Evolutionary conservation across 2,329 filamentous ascomycete species (phyloP), one percentile per base, ranked within the genome.

Genomic region (Microsporum ferrugineum): DNA sequence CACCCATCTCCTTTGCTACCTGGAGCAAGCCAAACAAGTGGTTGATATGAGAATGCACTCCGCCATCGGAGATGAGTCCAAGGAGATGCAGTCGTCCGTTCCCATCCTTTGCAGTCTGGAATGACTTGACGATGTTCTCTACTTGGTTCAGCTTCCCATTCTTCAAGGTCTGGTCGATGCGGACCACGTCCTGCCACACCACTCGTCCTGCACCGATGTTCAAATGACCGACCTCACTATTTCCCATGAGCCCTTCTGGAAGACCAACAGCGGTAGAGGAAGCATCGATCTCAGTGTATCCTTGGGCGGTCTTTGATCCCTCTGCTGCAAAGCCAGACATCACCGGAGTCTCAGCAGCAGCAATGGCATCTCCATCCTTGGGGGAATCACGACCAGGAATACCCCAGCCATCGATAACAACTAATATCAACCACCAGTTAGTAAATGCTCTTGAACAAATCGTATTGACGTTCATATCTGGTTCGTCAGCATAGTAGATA

Each of bases 391-490:
- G 86, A 65, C 85, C 85, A 70, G 91, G 84, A 70, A 97, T 84
- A 72, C 94, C 94, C 94, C 94, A 99, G 72, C 94, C 94, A 79
- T 99, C 94, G 81, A 99, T 99, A 78, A 97, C 94, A 83, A 99
- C 88, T 91, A 71, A 58, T 53, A 58, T 34, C 3, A 55, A 23
- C 17, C 17, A 23, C 17, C 17, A 1, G 33, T 36, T 10, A 43
- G 23, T 14, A 58, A 27, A 14, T 45, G 14, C 12, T 4, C 63
- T 73, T 23, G 17, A 23, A 23, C 17, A 23, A 23, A 23, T 23
- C 17, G 17, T 23, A 23, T 23, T 23, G 17, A 23, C 17, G 17
- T 23, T 23, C 17, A 23, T 23, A 23, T 23, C 17, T 23, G 17
- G 1, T 23, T 1, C 17, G 1, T 23, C 17, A 47, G 14, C 27